Conservation (phyloP, 352 stramenopile genomes). For the Phytophthora pini region DNA sequence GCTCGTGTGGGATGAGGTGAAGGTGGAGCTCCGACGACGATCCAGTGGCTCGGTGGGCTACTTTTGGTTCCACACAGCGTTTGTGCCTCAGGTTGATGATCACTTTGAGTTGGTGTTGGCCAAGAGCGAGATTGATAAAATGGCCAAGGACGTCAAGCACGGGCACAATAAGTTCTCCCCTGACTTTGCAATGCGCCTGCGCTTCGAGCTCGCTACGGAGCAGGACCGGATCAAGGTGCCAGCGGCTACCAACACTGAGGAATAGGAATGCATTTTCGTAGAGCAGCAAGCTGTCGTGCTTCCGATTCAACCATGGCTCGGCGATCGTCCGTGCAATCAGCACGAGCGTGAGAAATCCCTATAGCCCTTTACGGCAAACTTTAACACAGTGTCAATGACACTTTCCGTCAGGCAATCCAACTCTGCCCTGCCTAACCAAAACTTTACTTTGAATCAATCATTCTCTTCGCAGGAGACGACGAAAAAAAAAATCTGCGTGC, state of each 20-base stretch:
- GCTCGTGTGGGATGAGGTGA: slow-evolving; percentile 72
- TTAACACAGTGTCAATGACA: too few species aligned
- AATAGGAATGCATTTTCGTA: slow-evolving; percentile 14
- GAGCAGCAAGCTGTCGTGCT: not conserved
- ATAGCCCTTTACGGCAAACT: not conserved
- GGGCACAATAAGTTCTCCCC: slow-evolving; percentile 67
- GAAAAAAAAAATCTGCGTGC: slow-evolving; percentile 24
- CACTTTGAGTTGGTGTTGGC: slow-evolving; percentile 44
- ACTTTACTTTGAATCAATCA: not conserved
- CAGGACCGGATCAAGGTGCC: slow-evolving; percentile 31
- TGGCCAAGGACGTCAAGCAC: slow-evolving; percentile 73
- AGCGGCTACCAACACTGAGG: not conserved
- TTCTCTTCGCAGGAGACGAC: slow-evolving; percentile 14
- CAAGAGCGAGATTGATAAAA: slow-evolving; percentile 79
- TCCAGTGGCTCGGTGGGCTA: slow-evolving; percentile 54
- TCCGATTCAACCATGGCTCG: slow-evolving; percentile 13
- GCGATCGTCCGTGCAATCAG: slow-evolving; percentile 7
- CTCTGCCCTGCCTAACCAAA: not conserved
- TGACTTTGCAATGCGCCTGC: slow-evolving; percentile 56
- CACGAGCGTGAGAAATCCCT: slow-evolving; percentile 8
- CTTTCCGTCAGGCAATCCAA: not conserved
- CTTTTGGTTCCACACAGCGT: slow-evolving; percentile 85
- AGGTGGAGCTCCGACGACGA: slow-evolving; percentile 55
- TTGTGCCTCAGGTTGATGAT: slow-evolving; percentile 39
- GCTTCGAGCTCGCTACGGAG: slow-evolving; percentile 48